phyloP scores from a whole-genome alignment of 108 stramenopile genomes.

The Parmales sp. region DNA sequence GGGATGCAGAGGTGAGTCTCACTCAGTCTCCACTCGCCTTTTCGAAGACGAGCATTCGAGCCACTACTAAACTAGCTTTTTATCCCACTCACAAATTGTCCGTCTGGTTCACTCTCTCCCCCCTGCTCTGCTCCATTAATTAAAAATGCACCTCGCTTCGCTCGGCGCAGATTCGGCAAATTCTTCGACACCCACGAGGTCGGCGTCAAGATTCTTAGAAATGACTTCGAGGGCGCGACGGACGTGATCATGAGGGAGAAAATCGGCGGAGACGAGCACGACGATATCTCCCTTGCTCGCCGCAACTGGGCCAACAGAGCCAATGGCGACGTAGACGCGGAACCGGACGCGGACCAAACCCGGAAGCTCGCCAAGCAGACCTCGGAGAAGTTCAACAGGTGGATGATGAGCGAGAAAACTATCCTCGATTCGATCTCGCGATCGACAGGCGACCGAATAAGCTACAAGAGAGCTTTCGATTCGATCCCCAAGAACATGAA shows the following conservation, averaged over 20 bases:
- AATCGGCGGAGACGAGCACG: constrained; percentile 36
- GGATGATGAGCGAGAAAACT: constrained; percentile 52
- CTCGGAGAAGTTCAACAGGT: constrained; percentile 37
- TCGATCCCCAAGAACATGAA: constrained; percentile 68
- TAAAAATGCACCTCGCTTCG: background rate
- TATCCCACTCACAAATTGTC: no score
- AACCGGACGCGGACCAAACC: background rate
- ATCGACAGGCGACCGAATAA: constrained; percentile 44
- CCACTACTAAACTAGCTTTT: no score
- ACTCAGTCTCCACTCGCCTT: no score
- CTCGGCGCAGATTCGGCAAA: constrained; percentile 55
- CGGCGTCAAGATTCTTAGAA: constrained; percentile 62
- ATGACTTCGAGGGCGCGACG: constrained; percentile 61
- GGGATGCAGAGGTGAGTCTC: constrained; percentile 70
- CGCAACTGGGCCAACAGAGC: constrained; percentile 57
- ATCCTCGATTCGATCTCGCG: constrained; percentile 47
- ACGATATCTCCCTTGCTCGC: constrained; percentile 40
- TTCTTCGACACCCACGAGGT: constrained; percentile 67
- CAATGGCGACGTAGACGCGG: constrained; percentile 20
- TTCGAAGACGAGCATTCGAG: no score
- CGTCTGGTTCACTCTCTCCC: no score
- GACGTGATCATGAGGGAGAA: constrained; percentile 75
- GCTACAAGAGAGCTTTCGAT: constrained; percentile 65
- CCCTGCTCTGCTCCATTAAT: no score
- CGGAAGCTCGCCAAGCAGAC: constrained; percentile 39